Conservation (phyloP, 2,329 filamentous ascomycete species). For the Berkeleyomyces rouxiae region DNA sequence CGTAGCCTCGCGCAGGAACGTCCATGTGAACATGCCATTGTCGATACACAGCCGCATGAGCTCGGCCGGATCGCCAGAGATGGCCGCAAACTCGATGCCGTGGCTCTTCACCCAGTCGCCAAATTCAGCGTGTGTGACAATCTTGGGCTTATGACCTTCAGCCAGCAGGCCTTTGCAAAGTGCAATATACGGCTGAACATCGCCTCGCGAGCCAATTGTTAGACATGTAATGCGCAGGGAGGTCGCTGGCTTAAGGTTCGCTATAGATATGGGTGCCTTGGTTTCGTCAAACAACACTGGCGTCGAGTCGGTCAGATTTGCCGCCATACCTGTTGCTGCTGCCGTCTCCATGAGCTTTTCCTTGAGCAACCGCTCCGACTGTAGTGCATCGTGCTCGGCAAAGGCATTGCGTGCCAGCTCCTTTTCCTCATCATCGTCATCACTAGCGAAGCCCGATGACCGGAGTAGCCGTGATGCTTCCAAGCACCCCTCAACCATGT, state of each 20-base stretch:
- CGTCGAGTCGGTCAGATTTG: slow-evolving; percentile 37
- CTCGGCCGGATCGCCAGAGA: slow-evolving; percentile 83
- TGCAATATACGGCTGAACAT: slow-evolving; percentile 95
- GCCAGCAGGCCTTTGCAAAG: slow-evolving; percentile 78
- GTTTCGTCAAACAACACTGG: slow-evolving; percentile 82
- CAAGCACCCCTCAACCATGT: slow-evolving; percentile 3
- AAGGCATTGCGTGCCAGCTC: slow-evolving; percentile 58
- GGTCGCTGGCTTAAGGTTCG: slow-evolving; percentile 76
- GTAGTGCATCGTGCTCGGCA: slow-evolving; percentile 62
- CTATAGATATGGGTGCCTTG: slow-evolving; percentile 50
- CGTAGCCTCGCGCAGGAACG: slow-evolving; percentile 77
- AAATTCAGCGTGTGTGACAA: slow-evolving; percentile 87
- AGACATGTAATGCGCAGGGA: slow-evolving; percentile 76
- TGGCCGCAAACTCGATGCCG: slow-evolving; percentile 78
- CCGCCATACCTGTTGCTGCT: not conserved
- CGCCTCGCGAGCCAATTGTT: slow-evolving; percentile 87
- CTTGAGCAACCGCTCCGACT: slow-evolving; percentile 26
- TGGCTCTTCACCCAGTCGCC: slow-evolving; percentile 78
- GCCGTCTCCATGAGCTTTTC: not conserved
- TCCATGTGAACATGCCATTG: slow-evolving; percentile 89
- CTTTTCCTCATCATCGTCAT: slow-evolving; percentile 35
- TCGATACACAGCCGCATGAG: slow-evolving; percentile 94
- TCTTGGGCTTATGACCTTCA: slow-evolving; percentile 72
- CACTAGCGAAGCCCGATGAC: not conserved
- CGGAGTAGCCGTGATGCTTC: not conserved